A percentile compares a stretch with the other conserved stretches of the same genome.
Evolutionary conservation across 495 filamentous ascomycete species (phyloP).

Genomic region (Penicillium roqueforti): DNA sequence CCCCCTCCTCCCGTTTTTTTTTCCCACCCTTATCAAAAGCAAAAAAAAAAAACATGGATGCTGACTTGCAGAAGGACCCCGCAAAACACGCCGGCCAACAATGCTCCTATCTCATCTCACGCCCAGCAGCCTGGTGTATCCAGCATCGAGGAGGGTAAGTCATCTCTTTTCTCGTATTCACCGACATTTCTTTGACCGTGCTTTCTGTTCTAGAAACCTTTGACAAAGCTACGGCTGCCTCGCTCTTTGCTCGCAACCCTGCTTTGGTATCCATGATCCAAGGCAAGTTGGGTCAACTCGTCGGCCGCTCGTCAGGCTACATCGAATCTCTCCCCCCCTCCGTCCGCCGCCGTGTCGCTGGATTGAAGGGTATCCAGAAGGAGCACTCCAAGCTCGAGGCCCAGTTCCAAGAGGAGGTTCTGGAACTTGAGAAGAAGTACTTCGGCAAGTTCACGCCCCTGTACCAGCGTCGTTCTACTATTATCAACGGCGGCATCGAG

Average conservation of each 20-base stretch:
- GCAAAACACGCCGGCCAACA: conserved; percentile 90
- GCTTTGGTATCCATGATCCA: conserved; percentile 94
- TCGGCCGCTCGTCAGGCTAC: conserved; percentile 95
- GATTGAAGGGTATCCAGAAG: conserved; percentile 96
- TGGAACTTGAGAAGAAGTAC: conserved; percentile 98
- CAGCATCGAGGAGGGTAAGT: conserved; percentile 95
- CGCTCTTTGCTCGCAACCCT: conserved; percentile 91
- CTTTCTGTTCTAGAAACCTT: conserved; percentile 64
- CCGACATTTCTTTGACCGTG: conserved; percentile 13
- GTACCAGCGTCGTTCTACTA: conserved; percentile 89
- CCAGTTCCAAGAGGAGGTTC: conserved; percentile 95
- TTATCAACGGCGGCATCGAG: conserved; percentile 84
- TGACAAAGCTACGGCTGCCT: conserved; percentile 79
- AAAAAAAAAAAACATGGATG: conserved; percentile 20
- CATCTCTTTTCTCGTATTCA: conserved; percentile 12
- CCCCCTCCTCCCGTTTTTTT: conserved; percentile 12
- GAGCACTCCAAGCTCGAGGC: conserved; percentile 97
- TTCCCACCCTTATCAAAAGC: conserved; percentile 17
- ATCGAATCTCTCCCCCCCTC: conserved; percentile 87
- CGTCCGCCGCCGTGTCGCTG: conserved; percentile 89
- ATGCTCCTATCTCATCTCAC: conserved; percentile 96
- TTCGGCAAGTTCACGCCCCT: conserved; percentile 97
- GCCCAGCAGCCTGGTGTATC: conserved; percentile 91
- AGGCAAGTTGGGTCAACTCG: conserved; percentile 86
- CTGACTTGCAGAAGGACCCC: conserved; percentile 62